Evolutionary conservation across 2,329 filamentous ascomycete genomes (phyloP), one percentile per base, ranked within the genome.

Genomic region (Plectosphaerella plurivora): DNA sequence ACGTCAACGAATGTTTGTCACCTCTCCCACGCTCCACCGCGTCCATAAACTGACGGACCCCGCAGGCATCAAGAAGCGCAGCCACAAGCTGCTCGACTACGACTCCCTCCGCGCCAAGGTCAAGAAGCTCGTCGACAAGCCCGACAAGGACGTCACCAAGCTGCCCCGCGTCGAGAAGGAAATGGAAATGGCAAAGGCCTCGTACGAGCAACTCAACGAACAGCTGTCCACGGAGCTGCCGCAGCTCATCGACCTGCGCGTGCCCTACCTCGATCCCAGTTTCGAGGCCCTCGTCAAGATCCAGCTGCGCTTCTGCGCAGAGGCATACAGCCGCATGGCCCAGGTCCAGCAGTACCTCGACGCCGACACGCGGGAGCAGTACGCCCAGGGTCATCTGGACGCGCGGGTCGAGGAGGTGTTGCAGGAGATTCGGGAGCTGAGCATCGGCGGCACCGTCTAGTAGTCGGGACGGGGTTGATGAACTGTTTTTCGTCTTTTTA

Each of bases 201-300:
- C 91, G 10, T 99, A 99, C 76, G 94, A 99, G 69, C 90, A 96
- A 72, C 79, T 99, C 62, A 99, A 99, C 73, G 92, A 97, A 65
- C 95, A 97, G 70, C 82, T 99, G 50, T 95, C 89, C 63, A 87
- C 84, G 51, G 94, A 99, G 74, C 74, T 99, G 51, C 94, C 94
- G 1, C 93, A 97, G 71, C 81, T 99, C 50, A 97, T 99, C 69
- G 94, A 99, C 66, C 81, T 99, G 56, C 88, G 94, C 52, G 94
- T 99, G 14, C 95, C 95, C 0, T 99, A 99, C 67, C 83, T 99
- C 53, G 94, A 99, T 64, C 95, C 95, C 1, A 93, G 87, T 56
- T 99, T 99, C 66, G 94, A 99, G 73, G 94, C 95, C 0, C 84
- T 99, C 50, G 94, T 99, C 69, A 99, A 99, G 79, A 99, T 99